Evolutionary conservation across 306 rosid genomes (phyloP).

Genomic region (Quercus dentata): DNA sequence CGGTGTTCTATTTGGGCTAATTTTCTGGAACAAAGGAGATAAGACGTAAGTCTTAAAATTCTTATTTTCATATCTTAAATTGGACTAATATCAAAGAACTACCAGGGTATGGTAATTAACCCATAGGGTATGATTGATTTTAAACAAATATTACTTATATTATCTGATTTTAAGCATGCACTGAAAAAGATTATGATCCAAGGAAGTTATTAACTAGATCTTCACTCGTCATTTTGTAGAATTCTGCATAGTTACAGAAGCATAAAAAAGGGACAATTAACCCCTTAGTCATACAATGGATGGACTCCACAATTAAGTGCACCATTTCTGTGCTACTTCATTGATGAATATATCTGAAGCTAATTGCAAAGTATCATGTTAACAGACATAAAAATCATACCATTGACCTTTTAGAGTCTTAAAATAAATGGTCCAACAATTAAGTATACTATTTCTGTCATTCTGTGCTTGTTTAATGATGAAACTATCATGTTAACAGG

Average conservation of each 20-base stretch:
- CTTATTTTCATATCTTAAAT: neutral
- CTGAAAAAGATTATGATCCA: too few species aligned
- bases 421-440: too few species aligned
- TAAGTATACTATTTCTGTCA: neutral
- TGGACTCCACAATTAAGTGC: neutral
- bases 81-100: neutral
- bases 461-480: neutral
- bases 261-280: neutral
- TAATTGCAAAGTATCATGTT: neutral
- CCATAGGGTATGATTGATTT: too few species aligned
- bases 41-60: constrained; percentile 30
- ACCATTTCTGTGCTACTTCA: neutral
- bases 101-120: too few species aligned
- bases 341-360: neutral
- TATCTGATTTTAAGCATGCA: too few species aligned
- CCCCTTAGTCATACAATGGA: too few species aligned
- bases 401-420: too few species aligned
- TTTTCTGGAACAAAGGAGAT: constrained; percentile 38
- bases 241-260: neutral
- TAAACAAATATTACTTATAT: too few species aligned
- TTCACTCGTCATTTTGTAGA: too few species aligned
- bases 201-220: too few species aligned
- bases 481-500: constrained; percentile 19
- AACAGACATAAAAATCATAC: neutral
- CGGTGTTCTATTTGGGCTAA: constrained; percentile 41